Evolutionary conservation across 2,329 filamentous ascomycete species (phyloP).

Genomic region (Aspergillus felis): DNA sequence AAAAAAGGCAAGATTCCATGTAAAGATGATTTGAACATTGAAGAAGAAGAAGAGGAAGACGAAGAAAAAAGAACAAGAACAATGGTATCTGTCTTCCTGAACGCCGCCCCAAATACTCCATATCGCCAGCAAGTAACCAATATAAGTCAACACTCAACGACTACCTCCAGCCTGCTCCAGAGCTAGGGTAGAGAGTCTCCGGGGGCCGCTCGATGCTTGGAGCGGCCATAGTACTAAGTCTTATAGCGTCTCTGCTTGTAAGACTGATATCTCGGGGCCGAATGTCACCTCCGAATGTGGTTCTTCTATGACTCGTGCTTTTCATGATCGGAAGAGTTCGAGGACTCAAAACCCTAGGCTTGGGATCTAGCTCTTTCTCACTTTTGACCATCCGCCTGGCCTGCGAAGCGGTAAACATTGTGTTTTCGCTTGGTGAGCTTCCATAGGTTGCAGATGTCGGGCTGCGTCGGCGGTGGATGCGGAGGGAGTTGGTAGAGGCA

Average conservation of each 20-base stretch:
- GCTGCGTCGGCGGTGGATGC: conserved; percentile 53
- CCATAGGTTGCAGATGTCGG: conserved; percentile 48
- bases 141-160: conserved; percentile 8
- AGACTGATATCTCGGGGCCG: conserved; percentile 37
- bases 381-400: conserved; percentile 64
- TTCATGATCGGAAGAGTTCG: conserved; percentile 58
- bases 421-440: conserved; percentile 55
- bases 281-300: conserved; percentile 40
- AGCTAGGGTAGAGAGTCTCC: conserved; percentile 25
- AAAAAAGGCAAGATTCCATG: conserved; percentile 11
- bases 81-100: conserved; percentile 29
- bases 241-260: conserved; percentile 35
- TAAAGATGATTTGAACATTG: conserved; percentile 2
- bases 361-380: conserved; percentile 54
- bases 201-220: conserved; percentile 31
- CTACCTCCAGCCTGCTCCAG: conserved; percentile 22
- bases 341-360: conserved; percentile 58
- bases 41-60: conserved; percentile 1
- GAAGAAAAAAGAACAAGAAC: conserved; percentile 12
- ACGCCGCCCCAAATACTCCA: conserved; percentile 21
- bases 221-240: conserved; percentile 36
- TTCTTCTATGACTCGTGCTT: conserved; percentile 39
- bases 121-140: conserved; percentile 14
- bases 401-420: conserved; percentile 62
- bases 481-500: conserved; percentile 35